A percentile compares a stretch with the other conserved stretches of the same genome.
Conservation (phyloP, 2,329 filamentous ascomycete species). For the Penicillium thymicola region DNA sequence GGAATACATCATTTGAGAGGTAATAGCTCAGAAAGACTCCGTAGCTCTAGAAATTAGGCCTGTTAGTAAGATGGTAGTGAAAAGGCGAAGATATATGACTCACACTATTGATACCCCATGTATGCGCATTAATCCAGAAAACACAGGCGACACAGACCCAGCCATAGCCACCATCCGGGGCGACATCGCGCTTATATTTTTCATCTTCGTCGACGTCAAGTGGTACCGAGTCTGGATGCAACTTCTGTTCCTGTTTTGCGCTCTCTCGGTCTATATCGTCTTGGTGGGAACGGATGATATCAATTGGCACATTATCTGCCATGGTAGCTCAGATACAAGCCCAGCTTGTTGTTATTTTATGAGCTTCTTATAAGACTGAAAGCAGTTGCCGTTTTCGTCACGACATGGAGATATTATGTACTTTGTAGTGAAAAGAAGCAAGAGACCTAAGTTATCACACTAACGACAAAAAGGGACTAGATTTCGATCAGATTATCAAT, state of each 20-base stretch:
- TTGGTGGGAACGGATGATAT: slow-evolving; percentile 27
- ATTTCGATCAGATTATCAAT: background rate
- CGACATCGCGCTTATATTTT: slow-evolving; percentile 34
- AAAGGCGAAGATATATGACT: slow-evolving; percentile 18
- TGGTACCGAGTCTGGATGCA: slow-evolving; percentile 4
- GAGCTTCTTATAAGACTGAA: background rate
- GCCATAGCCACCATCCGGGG: slow-evolving; percentile 58
- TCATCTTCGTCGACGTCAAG: slow-evolving; percentile 23
- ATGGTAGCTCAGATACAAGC: slow-evolving; percentile 15
- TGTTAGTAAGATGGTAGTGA: background rate
- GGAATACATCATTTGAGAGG: slow-evolving; percentile 54
- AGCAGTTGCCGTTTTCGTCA: slow-evolving; percentile 13
- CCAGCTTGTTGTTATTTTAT: background rate
- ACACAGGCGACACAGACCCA: slow-evolving; percentile 59
- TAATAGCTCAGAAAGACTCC: slow-evolving; percentile 62
- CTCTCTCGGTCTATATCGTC: slow-evolving; percentile 10
- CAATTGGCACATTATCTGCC: slow-evolving; percentile 33
- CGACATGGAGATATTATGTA: slow-evolving; percentile 1
- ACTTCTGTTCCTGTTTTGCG: slow-evolving; percentile 7
- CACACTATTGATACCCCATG: slow-evolving; percentile 70
- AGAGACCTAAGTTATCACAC: background rate
- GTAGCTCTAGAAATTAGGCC: slow-evolving; percentile 34
- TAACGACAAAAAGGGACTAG: background rate
- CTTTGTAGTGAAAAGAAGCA: background rate
- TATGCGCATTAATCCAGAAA: slow-evolving; percentile 64